These are phyloP conservation scores for Areca catechu DNA, from an alignment of 176 grass and related monocot genomes.

Conservation along the genomic window DNA sequence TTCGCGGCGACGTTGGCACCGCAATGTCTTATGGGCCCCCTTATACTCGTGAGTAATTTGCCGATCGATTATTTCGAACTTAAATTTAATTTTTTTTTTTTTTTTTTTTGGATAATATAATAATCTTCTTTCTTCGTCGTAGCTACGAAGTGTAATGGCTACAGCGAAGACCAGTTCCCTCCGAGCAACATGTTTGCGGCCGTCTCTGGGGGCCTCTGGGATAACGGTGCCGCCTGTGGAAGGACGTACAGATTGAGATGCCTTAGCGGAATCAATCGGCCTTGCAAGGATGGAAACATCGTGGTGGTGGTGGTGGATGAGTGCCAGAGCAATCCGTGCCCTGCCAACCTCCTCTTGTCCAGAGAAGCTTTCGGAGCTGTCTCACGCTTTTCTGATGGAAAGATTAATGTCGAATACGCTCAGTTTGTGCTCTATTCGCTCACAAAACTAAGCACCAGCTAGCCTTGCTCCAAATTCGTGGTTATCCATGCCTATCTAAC, in stretches of 20 bases:
- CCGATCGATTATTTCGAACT: too few species aligned
- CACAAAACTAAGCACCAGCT: too few species aligned
- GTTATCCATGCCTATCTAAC: too few species aligned
- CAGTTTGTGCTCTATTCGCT: slow-evolving; percentile 13
- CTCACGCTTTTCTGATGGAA: slow-evolving; percentile 3
- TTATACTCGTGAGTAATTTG: too few species aligned
- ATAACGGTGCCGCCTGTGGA: slow-evolving; percentile 28
- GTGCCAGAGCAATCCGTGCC: slow-evolving; percentile 13
- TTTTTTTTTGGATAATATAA: too few species aligned
- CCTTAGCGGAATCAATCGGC: slow-evolving; percentile 14
- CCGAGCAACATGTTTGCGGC: slow-evolving; percentile 25
- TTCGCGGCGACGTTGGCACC: too few species aligned
- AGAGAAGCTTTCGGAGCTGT: slow-evolving; percentile 17
- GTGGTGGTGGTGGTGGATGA: slow-evolving; percentile 22
- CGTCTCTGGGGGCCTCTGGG: slow-evolving; percentile 15
- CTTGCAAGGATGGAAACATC: slow-evolving; percentile 19
- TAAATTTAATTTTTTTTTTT: too few species aligned
- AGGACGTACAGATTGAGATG: slow-evolving; percentile 28
- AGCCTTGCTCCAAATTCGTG: too few species aligned
- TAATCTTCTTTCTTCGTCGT: not conserved
- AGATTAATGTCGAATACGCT: slow-evolving; percentile 26
- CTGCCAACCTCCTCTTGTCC: slow-evolving; percentile 26
- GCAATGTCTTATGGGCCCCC: too few species aligned
- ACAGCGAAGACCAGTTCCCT: slow-evolving; percentile 27
- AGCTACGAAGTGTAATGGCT: slow-evolving; percentile 23